phyloP scores from a whole-genome alignment of 116 monocot species.

The Zostera marina region DNA sequence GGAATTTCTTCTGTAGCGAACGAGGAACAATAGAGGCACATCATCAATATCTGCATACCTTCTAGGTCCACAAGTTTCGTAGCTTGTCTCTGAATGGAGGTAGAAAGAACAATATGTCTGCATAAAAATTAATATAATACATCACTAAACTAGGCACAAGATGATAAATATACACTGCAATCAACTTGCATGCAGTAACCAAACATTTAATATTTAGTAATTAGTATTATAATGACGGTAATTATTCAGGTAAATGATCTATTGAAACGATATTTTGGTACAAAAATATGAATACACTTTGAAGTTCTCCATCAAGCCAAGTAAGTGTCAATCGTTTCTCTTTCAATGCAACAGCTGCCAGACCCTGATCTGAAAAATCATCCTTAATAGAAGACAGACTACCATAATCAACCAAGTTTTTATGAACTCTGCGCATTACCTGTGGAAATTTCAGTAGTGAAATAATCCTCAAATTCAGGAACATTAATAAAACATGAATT shows the following conservation, averaged over 20 bases:
- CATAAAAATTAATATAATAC: slow-evolving; percentile 7
- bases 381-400: slow-evolving; percentile 9
- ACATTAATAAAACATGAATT: no score
- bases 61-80: slow-evolving; percentile 80
- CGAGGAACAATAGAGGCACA: slow-evolving; percentile 51
- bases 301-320: slow-evolving; percentile 90
- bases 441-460: slow-evolving; percentile 9
- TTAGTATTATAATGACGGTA: no score
- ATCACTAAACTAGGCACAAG: background rate
- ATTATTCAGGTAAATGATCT: no score
- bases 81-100: slow-evolving; percentile 43
- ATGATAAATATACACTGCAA: no score
- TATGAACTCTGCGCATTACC: slow-evolving; percentile 41
- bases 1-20: slow-evolving; percentile 62
- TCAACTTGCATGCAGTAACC: no score
- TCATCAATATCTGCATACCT: slow-evolving; percentile 37
- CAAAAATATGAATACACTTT: slow-evolving; percentile 32
- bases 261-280: background rate
- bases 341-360: slow-evolving; percentile 40
- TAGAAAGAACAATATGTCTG: slow-evolving; percentile 79
- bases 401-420: slow-evolving; percentile 17
- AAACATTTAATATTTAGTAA: no score
- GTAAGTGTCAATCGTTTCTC: slow-evolving; percentile 61
- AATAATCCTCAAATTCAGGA: no score
- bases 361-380: slow-evolving; percentile 8